Base-by-base conservation (phyloP, 139 green algal species). In the Bryopsis sp. region DNA sequence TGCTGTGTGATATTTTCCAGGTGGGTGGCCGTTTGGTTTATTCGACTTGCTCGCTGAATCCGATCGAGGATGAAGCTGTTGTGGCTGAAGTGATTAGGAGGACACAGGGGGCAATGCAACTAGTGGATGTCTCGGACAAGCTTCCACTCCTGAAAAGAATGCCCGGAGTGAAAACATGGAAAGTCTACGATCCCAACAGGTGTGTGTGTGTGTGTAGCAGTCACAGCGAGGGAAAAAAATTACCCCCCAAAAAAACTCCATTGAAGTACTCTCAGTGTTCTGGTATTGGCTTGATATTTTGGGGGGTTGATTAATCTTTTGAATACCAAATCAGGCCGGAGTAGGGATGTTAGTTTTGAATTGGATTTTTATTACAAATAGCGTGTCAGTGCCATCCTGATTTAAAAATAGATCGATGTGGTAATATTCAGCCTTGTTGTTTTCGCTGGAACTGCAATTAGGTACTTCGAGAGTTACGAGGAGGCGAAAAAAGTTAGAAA, bases 31-130 rank as follows among this genome's bases (percentile, higher is more conserved):
- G 85, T 50, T 81, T 99, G 79, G 92, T 99, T 33, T 98, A 98
- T 86, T 96, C 87, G 67, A 98, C 93, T 26, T 98, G 93, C 83
- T 94, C 92, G 1, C 90, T 97, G 78, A 98, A 99, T 82, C 95
- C 95, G 1, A 78, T 99, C 3, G 95, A 99, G 81, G 83, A 99
- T 70, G 95, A 99, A 84, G 95, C 95, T 28, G 95, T 99, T 26
- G 92, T 99, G 58, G 93, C 93, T 2, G 89, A 95, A 79, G 66
- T 96, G 50, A 64, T 89, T 70, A 72, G 78, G 15, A 46, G 71
- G 31, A 81, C 65, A 11, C 29, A 77, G 34, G 85, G 87, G 8
- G 74, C 80, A 0, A 73, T 98, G 72, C 54, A 90, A 76, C 87
- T 99, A 32, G 35, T 98, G 47, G 94, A 99, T 62, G 74, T 94